Base-by-base conservation (phyloP, 2,329 filamentous ascomycete species). In the Ceratocystis albifundus region DNA sequence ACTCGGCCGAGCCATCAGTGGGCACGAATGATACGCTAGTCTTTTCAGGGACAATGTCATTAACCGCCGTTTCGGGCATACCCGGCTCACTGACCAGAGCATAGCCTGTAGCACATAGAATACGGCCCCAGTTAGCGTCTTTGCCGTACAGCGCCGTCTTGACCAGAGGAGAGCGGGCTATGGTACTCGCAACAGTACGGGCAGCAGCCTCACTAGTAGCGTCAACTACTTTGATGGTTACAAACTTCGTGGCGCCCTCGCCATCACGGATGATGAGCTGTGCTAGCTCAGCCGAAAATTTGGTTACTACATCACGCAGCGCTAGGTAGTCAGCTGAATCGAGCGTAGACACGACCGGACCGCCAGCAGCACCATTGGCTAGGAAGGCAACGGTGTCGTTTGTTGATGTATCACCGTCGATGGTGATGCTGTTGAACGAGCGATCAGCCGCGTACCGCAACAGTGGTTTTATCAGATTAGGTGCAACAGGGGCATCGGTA, bases 81-180 rank as follows among this genome's bases (percentile, higher is more conserved):
- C 81, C 83, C 0, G 82, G 84, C 70, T 84, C 82, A 1, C 81
- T 82, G 69, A 87, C 80, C 61, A 85, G 77, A 15, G 84, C 80
- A 74, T 97, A 97, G 2, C 94, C 94, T 3, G 92, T 91, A 0
- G 94, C 93, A 75, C 94, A 97, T 32, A 97, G 82, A 69, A 99
- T 96, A 65, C 94, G 90, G 44, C 94, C 94, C 94, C 94, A 99
- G 80, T 99, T 99, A 20, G 94, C 94, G 74, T 99, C 94, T 75
- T 91, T 90, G 70, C 94, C 94, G 76, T 99, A 99, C 50, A 99
- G 80, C 0, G 94, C 94, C 0, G 94, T 99, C 81, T 99, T 99
- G 71, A 99, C 94, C 12, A 99, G 84, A 7, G 94, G 90, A 0
- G 91, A 96, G 63, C 88, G 85, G 17, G 94, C 92, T 74, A 99